Conservation (phyloP, 257 asterid genomes). For the Leptodermis oblonga region DNA sequence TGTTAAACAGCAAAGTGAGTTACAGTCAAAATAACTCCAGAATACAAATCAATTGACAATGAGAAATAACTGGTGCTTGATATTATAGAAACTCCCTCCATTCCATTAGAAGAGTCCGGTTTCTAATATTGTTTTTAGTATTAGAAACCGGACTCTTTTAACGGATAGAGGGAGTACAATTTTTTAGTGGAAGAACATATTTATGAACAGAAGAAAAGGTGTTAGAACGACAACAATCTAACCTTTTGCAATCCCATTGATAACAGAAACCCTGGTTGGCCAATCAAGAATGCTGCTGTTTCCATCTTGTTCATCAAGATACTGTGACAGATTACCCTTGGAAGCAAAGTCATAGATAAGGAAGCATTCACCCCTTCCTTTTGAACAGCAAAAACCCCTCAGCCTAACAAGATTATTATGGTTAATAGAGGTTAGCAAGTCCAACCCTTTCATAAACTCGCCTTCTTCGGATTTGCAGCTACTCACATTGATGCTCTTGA, state of each 20-base stretch:
- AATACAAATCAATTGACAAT: background rate
- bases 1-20: no score
- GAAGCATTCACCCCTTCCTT: slow-evolving; percentile 87
- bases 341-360: slow-evolving; percentile 68
- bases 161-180: no score
- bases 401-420: slow-evolving; percentile 72
- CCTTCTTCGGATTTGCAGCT: slow-evolving; percentile 79
- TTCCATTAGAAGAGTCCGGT: no score
- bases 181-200: no score
- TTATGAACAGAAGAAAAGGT: background rate
- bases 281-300: slow-evolving; percentile 55
- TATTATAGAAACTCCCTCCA: no score
- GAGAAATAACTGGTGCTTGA: background rate
- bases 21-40: no score
- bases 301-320: slow-evolving; percentile 51
- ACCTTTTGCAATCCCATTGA: slow-evolving; percentile 93
- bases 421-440: slow-evolving; percentile 57
- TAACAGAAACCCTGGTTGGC: slow-evolving; percentile 63
- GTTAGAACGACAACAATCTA: slow-evolving; percentile 10
- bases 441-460: slow-evolving; percentile 73
- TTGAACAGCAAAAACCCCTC: slow-evolving; percentile 83
- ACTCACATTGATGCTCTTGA: slow-evolving; percentile 63
- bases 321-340: slow-evolving; percentile 58
- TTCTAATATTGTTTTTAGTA: no score
- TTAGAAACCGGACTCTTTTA: no score